Evolutionary conservation across 2,329 filamentous ascomycete genomes (phyloP), one percentile per base, ranked within the genome.

Genomic region (Trichoderma arundinaceum): DNA sequence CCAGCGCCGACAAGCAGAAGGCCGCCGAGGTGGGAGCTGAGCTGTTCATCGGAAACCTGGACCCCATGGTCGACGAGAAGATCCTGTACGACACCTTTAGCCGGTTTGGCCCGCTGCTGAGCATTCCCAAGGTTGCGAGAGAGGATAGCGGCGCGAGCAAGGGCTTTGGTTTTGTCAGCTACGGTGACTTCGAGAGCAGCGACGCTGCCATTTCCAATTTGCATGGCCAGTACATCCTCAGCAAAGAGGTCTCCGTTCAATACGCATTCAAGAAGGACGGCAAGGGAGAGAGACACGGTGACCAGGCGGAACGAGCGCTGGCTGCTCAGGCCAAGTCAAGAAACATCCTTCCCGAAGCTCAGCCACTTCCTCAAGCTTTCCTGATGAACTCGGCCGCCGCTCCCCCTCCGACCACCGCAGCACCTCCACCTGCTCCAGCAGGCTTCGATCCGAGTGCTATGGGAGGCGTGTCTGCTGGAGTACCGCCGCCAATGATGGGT

Each of bases 191-290:
- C 76, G 95, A 98, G 74, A 91, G 92, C 71, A 95, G 92, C 10
- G 95, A 99, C 74, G 90, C 92, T 68, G 94, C 95, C 48, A 92
- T 96, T 69, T 86, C 89, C 70, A 95, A 94, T 76, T 94, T 99
- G 90, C 91, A 97, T 76, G 92, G 92, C 59, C 94, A 98, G 80
- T 98, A 95, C 78, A 87, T 99, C 67, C 94, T 96, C 84, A 97
- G 95, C 83, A 97, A 97, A 81, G 92, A 97, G 78, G 90, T 98
- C 72, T 92, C 91, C 2, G 95, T 99, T 51, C 94, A 98, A 79
- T 99, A 98, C 78, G 95, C 95, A 44, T 98, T 97, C 86, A 99
- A 99, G 84, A 98, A 98, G 80, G 95, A 99, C 74, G 95, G 95
- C 71, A 97, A 97, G 81, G 94, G 94, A 72, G 94, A 98, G 80